Conservation (phyloP, 106 monocot species). For the Xerophyta viscosa region DNA sequence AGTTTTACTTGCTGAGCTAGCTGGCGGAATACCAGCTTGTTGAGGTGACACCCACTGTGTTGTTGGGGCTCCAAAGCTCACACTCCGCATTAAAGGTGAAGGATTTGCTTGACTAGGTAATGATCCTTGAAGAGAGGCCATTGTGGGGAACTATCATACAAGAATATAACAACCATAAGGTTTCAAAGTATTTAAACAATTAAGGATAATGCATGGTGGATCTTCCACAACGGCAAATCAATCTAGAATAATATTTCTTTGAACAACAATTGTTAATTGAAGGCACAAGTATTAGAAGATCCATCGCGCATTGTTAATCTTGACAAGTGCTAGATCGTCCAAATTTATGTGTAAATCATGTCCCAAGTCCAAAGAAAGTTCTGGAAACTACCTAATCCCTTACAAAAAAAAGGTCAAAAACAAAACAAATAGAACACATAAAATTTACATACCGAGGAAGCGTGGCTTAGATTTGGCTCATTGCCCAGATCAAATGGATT, state of each 20-base stretch:
- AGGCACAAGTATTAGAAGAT: too few species aligned
- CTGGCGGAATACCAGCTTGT: slow-evolving; percentile 23
- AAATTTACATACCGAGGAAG: slow-evolving; percentile 38
- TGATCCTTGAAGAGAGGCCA: slow-evolving; percentile 47
- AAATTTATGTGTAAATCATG: not conserved
- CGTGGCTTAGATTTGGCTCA: slow-evolving; percentile 34
- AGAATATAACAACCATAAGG: slow-evolving; percentile 1
- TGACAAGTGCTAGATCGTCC: not conserved
- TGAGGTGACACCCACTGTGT: slow-evolving; percentile 37
- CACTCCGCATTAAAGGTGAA: slow-evolving; percentile 21
- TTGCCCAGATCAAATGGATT: slow-evolving; percentile 77
- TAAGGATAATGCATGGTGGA: too few species aligned
- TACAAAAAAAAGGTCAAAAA: too few species aligned
- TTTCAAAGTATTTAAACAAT: not conserved
- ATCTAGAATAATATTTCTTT: too few species aligned
- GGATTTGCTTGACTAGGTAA: slow-evolving; percentile 22
- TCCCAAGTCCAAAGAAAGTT: not conserved
- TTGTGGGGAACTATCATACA: slow-evolving; percentile 43
- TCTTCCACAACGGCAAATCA: too few species aligned
- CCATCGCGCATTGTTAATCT: not conserved
- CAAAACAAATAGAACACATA: too few species aligned
- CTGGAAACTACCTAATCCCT: too few species aligned
- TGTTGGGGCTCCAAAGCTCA: slow-evolving; percentile 40
- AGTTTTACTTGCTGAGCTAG: slow-evolving; percentile 24
- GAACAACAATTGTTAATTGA: too few species aligned